Base-by-base conservation (phyloP, 768 basidiomycete species). In the Suillus hirtellus region DNA sequence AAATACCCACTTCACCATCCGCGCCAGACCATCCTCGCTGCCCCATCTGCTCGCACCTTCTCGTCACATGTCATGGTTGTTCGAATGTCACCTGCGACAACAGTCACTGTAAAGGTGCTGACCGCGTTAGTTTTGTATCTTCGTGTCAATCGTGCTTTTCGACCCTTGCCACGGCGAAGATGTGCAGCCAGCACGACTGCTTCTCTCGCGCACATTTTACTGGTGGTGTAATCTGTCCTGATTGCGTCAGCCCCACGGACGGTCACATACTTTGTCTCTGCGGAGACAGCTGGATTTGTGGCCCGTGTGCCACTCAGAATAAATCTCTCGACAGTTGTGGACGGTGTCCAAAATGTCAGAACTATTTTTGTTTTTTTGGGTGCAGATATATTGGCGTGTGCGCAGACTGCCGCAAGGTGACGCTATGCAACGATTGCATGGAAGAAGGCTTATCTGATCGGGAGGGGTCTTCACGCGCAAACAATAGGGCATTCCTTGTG, bases 381-480 rank as follows among this genome's bases (percentile, higher is more conserved):
- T 74, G 71, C 73, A 61, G 63, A 4, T 72, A 74, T 55, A 72
- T 72, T 14, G 59, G 55, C 17, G 64, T 46, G n/a, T 72, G 71
- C 46, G 8, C 21, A 38, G 67, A 65, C 24, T 72, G 72, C 37
- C 58, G 43, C 49, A 65, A 66, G 31, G 9, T 67, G 56, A 67
- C 65, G 59, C 17, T 69, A 49, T 72, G 73, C 56, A 61, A 73
- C 3, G 72, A 72, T 46, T 74, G 72, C 42, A 47, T 40, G 15
- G 73, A 73, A 60, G 71, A 71, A 63, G 71, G 74, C 5, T 17
- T 53, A 2, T 35, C 52, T 12, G 52, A 35, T 6, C 11, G 4
- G 50, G 50, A 53, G 19, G 56, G 59, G 31, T 35, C 34, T 53
- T 53, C 2, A 7, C 6, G 1, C 11, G 31, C 19, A 34, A 34